Evolutionary conservation across 169 alveolate genomes (phyloP).

Genomic region (Cryptosporidium tyzzeri): DNA sequence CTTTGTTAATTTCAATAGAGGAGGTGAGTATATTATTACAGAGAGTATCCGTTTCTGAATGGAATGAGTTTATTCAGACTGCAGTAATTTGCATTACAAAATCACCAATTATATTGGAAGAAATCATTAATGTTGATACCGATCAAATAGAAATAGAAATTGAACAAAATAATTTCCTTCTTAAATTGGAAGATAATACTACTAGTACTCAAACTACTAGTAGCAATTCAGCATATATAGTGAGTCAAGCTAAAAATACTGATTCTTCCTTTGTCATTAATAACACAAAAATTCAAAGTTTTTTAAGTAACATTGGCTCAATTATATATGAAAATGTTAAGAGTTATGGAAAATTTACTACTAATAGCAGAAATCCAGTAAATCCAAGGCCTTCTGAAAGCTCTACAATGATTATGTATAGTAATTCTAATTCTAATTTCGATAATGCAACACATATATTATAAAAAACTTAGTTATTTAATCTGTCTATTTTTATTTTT

Average conservation of each 20-base stretch:
- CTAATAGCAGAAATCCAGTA: not conserved
- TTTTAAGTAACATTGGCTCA: constrained; percentile 27
- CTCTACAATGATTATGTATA: not conserved
- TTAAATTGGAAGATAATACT: not conserved
- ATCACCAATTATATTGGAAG: constrained; percentile 8
- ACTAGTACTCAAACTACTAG: not conserved
- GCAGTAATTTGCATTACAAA: constrained; percentile 40
- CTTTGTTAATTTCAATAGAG: constrained; percentile 58
- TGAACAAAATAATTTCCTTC: not conserved
- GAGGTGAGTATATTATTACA: constrained; percentile 57
- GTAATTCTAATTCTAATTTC: constrained; percentile 6
- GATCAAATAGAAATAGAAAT: not conserved
- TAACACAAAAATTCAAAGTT: constrained; percentile 15
- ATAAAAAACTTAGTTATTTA: not conserved
- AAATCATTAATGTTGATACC: not conserved
- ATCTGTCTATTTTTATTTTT: not conserved
- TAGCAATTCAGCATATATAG: not conserved
- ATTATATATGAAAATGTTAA: constrained; percentile 11
- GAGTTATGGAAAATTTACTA: constrained; percentile 31
- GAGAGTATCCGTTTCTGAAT: constrained; percentile 46
- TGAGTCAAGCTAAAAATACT: not conserved
- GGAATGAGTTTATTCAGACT: constrained; percentile 69
- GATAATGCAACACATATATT: not conserved
- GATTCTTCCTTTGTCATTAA: not conserved
- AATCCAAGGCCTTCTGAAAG: not conserved